Evolutionary conservation across 1,284 basidiomycete genomes (phyloP).

Genomic region (Melampsora americana): DNA sequence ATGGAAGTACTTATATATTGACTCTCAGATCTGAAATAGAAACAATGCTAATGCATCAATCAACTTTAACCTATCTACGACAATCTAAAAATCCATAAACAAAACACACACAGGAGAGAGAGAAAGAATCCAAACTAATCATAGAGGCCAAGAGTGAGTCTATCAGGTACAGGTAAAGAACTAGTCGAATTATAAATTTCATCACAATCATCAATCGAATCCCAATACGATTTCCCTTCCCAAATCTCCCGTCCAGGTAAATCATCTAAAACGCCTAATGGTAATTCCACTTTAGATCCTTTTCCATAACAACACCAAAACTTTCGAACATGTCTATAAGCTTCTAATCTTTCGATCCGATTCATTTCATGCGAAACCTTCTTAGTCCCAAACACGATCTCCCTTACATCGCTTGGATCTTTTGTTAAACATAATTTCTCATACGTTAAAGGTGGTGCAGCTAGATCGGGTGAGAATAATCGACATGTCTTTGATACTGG

Average conservation of each 20-base stretch:
- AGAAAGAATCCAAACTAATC: neutral
- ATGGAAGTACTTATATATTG: no score
- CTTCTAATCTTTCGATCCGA: constrained; percentile 37
- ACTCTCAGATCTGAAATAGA: no score
- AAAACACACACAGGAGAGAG: no score
- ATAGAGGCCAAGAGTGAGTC: neutral
- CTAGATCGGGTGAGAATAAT: constrained; percentile 26
- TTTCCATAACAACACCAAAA: constrained; percentile 44
- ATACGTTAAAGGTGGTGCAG: constrained; percentile 33
- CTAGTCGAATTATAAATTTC: neutral
- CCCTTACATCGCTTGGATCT: constrained; percentile 8
- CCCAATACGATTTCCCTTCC: constrained; percentile 43
- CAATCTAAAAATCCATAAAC: no score
- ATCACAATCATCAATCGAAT: constrained; percentile 23
- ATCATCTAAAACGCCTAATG: constrained; percentile 29
- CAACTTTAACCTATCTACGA: no score
- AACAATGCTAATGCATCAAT: no score
- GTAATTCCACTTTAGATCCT: constrained; percentile 6
- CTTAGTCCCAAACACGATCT: constrained; percentile 34
- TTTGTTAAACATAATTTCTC: constrained; percentile 16
- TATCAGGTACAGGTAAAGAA: neutral
- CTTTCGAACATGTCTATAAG: constrained; percentile 40
- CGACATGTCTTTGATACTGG: constrained; percentile 23
- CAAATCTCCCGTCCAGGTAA: constrained; percentile 34
- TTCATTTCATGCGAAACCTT: constrained; percentile 17